Conservation (phyloP, 148 eudicot genomes). For the Chenopodium album region DNA sequence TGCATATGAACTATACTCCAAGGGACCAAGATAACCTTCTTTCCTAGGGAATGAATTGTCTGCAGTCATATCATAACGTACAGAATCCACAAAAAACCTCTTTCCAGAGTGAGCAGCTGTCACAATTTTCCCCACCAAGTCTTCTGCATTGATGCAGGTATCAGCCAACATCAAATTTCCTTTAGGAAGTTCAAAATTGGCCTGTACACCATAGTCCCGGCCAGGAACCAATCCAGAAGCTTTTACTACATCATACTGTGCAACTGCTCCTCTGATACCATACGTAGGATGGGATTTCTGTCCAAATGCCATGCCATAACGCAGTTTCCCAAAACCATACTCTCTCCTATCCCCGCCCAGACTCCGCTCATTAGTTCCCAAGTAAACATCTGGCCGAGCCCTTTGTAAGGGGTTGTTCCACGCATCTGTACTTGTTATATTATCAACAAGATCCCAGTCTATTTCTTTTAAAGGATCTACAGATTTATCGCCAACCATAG, state of each 20-base stretch:
- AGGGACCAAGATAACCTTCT: conserved; percentile 97
- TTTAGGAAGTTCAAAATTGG: conserved; percentile 35
- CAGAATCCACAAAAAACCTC: conserved; percentile 93
- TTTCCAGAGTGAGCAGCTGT: conserved; percentile 99
- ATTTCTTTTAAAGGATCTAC: conserved; percentile 59
- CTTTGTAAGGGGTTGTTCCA: conserved; percentile 96
- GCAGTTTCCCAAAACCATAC: conserved; percentile 92
- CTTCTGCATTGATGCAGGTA: conserved; percentile 52
- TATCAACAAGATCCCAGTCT: conserved; percentile 72
- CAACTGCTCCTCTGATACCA: conserved; percentile 97
- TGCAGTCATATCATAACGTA: conserved; percentile 89
- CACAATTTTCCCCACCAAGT: conserved; percentile 80
- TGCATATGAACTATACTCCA: conserved; percentile 95
- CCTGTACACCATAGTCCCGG: conserved; percentile 34
- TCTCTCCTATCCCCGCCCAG: conserved; percentile 97
- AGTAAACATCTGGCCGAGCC: conserved; percentile 97
- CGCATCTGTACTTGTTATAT: conserved; percentile 55
- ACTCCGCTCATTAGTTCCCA: conserved; percentile 92
- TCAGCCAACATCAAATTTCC: conserved; percentile 86
- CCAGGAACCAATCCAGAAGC: conserved; percentile 88
- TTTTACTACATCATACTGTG: conserved; percentile 85
- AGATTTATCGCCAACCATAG: conserved; percentile 55
- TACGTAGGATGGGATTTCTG: conserved; percentile 93
- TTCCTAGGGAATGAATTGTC: conserved; percentile 96
- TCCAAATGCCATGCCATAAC: conserved; percentile 91